These are phyloP conservation scores for Aspergillus coremiiformis DNA, from an alignment of 495 filamentous ascomycete genomes.

Conservation along the genomic window DNA sequence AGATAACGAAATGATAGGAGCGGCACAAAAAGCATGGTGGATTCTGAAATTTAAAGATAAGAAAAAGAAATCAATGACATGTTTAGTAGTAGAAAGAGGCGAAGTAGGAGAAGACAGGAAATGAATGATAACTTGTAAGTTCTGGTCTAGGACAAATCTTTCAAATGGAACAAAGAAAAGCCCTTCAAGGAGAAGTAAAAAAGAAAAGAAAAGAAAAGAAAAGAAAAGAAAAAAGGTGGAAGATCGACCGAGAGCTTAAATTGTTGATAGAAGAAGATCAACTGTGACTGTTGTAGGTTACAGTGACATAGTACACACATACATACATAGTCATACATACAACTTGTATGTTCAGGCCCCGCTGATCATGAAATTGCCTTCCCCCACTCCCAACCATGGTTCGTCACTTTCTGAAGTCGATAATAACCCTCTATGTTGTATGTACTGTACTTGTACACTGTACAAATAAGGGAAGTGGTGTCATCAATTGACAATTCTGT, in stretches of 20 bases:
- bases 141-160: background rate
- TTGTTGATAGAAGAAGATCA: slow-evolving; percentile 4
- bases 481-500: too few species aligned
- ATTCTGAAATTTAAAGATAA: slow-evolving; percentile 2
- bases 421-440: too few species aligned
- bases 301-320: slow-evolving; percentile 11
- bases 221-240: background rate
- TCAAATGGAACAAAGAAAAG: slow-evolving; percentile 10
- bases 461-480: too few species aligned
- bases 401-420: background rate
- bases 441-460: too few species aligned
- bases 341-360: too few species aligned
- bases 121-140: too few species aligned
- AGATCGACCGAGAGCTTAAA: slow-evolving; percentile 19
- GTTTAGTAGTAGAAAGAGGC: background rate
- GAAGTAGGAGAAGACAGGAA: background rate
- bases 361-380: background rate
- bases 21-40: background rate
- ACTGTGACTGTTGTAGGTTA: slow-evolving; percentile 1
- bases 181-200: slow-evolving; percentile 1
- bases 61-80: background rate
- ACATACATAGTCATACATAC: too few species aligned
- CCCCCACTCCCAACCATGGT: background rate
- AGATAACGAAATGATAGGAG: background rate
- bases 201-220: slow-evolving; percentile 2